A percentile compares a stretch with the other conserved stretches of the same genome.
Conservation (phyloP, 176 grass and related monocot species). For the Avena eriantha region DNA sequence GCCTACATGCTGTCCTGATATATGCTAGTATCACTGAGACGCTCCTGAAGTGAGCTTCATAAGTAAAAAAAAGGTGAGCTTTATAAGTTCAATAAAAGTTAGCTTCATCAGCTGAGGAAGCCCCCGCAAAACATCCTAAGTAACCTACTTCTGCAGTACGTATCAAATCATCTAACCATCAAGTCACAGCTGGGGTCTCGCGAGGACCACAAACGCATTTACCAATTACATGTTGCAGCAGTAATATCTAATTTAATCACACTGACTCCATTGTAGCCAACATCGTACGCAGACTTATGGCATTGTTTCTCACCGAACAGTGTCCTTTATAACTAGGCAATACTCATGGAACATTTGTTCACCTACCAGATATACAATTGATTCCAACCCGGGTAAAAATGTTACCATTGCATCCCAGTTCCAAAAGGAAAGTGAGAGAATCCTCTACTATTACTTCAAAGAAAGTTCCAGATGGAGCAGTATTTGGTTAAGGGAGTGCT, state of each 20-base stretch:
- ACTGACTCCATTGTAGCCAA: slow-evolving; percentile 34
- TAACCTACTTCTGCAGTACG: slow-evolving; percentile 1
- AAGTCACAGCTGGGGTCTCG: neutral
- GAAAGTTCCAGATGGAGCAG: neutral
- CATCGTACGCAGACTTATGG: slow-evolving; percentile 23
- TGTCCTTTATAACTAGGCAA: neutral
- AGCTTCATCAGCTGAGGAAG: slow-evolving; percentile 40
- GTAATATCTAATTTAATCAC: neutral
- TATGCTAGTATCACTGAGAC: neutral
- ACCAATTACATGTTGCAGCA: slow-evolving; percentile 21
- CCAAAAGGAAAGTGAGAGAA: neutral
- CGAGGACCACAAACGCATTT: slow-evolving; percentile 33
- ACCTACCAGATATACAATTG: slow-evolving; percentile 5
- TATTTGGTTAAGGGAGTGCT: neutral
- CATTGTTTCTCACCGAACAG: slow-evolving; percentile 38
- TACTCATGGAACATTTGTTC: slow-evolving; percentile 31
- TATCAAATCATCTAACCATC: slow-evolving; percentile 31
- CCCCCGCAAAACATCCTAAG: slow-evolving; percentile 28
- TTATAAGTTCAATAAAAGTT: neutral
- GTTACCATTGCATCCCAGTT: slow-evolving; percentile 8
- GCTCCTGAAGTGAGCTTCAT: slow-evolving; percentile 23
- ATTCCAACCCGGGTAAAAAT: neutral
- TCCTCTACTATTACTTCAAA: neutral
- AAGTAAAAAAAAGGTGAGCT: neutral
- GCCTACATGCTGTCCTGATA: slow-evolving; percentile 16